A percentile compares a stretch with the other conserved stretches of the same genome.
These are phyloP conservation scores for Pseudopyricularia cyperi DNA, from an alignment of 2,329 filamentous ascomycete genomes.

Conservation along the genomic window DNA sequence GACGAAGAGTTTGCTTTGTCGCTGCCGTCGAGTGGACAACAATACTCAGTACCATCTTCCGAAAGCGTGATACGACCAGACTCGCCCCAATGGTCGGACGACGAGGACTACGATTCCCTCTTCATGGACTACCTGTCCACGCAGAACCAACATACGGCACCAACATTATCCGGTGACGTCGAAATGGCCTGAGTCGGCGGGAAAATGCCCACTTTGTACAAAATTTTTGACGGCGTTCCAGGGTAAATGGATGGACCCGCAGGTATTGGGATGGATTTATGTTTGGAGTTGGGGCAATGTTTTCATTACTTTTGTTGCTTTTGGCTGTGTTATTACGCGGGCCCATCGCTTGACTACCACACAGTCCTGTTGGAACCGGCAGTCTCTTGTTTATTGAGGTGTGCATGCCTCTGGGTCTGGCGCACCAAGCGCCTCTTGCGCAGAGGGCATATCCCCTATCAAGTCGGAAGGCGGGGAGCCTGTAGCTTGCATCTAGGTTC, in stretches of 20 bases:
- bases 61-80: slow-evolving; percentile 14
- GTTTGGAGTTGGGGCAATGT: not conserved
- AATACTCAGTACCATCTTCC: slow-evolving; percentile 7
- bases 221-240: not conserved
- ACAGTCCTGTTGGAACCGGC: not conserved
- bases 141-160: slow-evolving; percentile 13
- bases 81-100: slow-evolving; percentile 31
- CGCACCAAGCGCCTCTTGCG: slow-evolving; percentile 55
- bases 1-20: slow-evolving; percentile 48
- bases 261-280: not conserved
- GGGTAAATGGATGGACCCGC: not conserved
- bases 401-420: slow-evolving; percentile 47
- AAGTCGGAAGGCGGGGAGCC: slow-evolving; percentile 84
- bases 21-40: slow-evolving; percentile 30
- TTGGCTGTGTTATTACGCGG: not conserved
- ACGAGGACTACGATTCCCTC: slow-evolving; percentile 47
- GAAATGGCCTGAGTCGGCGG: slow-evolving; percentile 21
- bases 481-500: slow-evolving; percentile 82
- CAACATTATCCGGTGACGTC: slow-evolving; percentile 25
- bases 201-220: not conserved
- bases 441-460: slow-evolving; percentile 77
- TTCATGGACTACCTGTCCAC: slow-evolving; percentile 53
- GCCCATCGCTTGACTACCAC: not conserved
- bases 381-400: slow-evolving; percentile 31
- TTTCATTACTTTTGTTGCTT: not conserved